Base-by-base conservation (phyloP, 352 stramenopile species). In the Globisporangium splendens region DNA sequence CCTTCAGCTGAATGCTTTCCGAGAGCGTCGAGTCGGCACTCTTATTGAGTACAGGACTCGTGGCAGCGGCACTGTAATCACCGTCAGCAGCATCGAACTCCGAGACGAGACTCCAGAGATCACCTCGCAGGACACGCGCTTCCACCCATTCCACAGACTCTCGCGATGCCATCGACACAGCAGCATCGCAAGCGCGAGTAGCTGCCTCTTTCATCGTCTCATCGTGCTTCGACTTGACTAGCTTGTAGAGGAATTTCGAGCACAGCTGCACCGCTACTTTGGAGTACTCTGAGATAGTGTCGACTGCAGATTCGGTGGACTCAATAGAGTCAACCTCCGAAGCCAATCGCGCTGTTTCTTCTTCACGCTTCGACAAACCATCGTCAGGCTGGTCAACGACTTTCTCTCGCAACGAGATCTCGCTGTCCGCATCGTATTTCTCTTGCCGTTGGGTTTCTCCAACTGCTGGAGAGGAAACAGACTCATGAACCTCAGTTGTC, bases 101-200 rank as follows among this genome's bases (percentile, higher is more conserved):
- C 5, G 59, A 71, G 6, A 82, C 58, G 14, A 88, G 56, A 61
- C 78, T 88, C n/a, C 56, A 67, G 14, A 88, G 43, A 33, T 88
- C 78, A 0, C 73, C 78, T 44, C 76, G 75, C 24, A 86, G 69
- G 3, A 84, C 72, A 21, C 64, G 70, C 15, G 76, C 73, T 53
- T 80, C 65, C 46, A 77, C 51, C 17, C 52, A 62, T 12, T 75
- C 55, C 5, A 57, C 38, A 12, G 72, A 72, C 15, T 51, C 47
- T 4, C 47, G 53, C 2, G 65, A 50, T 13, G 75, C 63, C 46
- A 77, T 59, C 17, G 62, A 76, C 1, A 82, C 70, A 21, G 74
- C 74, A 14, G 75, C 66, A 61, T 85, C 68, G 51, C 78, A 88
- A 0, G 72, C 74, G 3, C 62, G 65, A 20, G 76, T 48, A 15